These are phyloP conservation scores for Ustilago tritici DNA, from an alignment of 1,284 basidiomycete genomes.

Conservation along the genomic window DNA sequence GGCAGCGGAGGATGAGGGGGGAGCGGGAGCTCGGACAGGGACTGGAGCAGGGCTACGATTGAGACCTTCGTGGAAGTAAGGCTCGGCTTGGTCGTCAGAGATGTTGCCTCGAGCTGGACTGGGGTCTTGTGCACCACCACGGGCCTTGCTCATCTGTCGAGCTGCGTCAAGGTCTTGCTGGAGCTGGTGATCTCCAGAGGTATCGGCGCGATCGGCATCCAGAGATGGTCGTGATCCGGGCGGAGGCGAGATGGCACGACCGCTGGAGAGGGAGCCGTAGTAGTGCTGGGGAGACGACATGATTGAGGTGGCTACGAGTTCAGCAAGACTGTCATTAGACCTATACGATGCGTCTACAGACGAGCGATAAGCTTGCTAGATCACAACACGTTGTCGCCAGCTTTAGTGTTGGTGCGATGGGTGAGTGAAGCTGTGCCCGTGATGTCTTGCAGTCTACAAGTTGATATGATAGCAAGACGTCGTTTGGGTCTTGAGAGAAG, in stretches of 20 bases:
- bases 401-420: too few relatives aligned
- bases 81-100: slow-evolving; percentile 44
- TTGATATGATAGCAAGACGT: too few relatives aligned
- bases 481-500: too few relatives aligned
- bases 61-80: slow-evolving; percentile 47
- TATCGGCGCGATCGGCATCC: slow-evolving; percentile 15
- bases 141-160: slow-evolving; percentile 65
- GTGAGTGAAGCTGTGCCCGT: too few relatives aligned
- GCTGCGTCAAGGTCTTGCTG: slow-evolving; percentile 67
- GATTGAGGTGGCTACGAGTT: neutral
- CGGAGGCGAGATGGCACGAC: slow-evolving; percentile 40
- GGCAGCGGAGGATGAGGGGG: slow-evolving; percentile 34
- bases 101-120: slow-evolving; percentile 40
- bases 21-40: slow-evolving; percentile 32
- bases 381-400: too few relatives aligned
- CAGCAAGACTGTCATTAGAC: neutral
- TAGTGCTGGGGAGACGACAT: slow-evolving; percentile 51
- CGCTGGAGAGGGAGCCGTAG: slow-evolving; percentile 42
- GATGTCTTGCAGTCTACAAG: too few relatives aligned
- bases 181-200: slow-evolving; percentile 56
- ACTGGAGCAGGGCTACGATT: slow-evolving; percentile 35
- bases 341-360: too few relatives aligned
- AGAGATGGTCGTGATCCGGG: slow-evolving; percentile 16
- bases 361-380: too few relatives aligned
- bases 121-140: slow-evolving; percentile 33